Percentiles rank a stretch among this genome's conserved stretches.
These are phyloP conservation scores for Venustampulla echinocandica DNA, from an alignment of 495 filamentous ascomycete species.

Conservation along the genomic window DNA sequence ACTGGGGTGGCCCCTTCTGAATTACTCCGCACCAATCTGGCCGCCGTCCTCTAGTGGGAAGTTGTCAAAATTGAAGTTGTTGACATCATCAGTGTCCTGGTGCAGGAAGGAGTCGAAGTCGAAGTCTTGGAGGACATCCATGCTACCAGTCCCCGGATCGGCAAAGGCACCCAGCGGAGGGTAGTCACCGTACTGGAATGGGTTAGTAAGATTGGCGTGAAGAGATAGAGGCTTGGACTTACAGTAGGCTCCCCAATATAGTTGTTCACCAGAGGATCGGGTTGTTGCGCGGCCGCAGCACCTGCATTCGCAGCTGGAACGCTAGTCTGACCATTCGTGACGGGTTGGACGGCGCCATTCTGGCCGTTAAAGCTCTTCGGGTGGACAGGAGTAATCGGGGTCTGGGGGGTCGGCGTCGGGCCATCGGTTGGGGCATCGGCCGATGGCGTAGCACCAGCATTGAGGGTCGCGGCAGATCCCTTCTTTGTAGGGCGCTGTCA, in stretches of 20 bases:
- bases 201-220: no score
- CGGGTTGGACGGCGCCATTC: slow-evolving; percentile 37
- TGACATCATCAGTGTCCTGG: slow-evolving; percentile 32
- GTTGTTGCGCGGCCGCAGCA: slow-evolving; percentile 38
- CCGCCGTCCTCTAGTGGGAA: slow-evolving; percentile 35
- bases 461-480: slow-evolving; percentile 42
- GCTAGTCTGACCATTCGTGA: slow-evolving; percentile 36
- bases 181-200: slow-evolving; percentile 12
- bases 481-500: slow-evolving; percentile 60
- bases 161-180: slow-evolving; percentile 46
- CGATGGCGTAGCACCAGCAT: slow-evolving; percentile 60
- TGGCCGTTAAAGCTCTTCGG: slow-evolving; percentile 52
- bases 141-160: slow-evolving; percentile 44
- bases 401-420: slow-evolving; percentile 71
- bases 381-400: slow-evolving; percentile 80
- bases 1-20: slow-evolving; percentile 3
- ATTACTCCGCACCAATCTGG: slow-evolving; percentile 42
- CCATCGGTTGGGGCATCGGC: slow-evolving; percentile 62
- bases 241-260: no score
- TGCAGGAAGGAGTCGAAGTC: slow-evolving; percentile 95
- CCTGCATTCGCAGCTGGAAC: slow-evolving; percentile 34
- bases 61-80: slow-evolving; percentile 36
- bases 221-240: no score
- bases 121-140: slow-evolving; percentile 79
- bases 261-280: slow-evolving; percentile 28